These are phyloP conservation scores for Thozetella sp. DNA, from an alignment of 495 filamentous ascomycete genomes.

Conservation along the genomic window DNA sequence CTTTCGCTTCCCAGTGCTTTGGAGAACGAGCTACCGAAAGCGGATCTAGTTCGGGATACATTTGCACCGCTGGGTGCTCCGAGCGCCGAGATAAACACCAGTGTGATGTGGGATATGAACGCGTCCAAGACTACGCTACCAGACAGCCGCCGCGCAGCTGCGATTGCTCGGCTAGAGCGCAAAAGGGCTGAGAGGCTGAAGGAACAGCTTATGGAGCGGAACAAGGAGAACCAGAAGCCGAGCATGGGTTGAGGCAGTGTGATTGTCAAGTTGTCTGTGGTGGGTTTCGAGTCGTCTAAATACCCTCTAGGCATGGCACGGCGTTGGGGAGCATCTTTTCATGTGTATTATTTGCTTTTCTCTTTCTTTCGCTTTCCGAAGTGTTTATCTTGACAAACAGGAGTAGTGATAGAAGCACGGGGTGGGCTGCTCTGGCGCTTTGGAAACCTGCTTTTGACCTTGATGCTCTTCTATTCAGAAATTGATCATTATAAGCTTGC, in stretches of 20 bases:
- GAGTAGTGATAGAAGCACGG: too few species aligned
- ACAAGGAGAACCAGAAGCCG: constrained; percentile 47
- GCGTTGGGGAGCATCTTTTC: neutral
- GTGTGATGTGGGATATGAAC: constrained; percentile 27
- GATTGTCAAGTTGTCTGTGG: neutral
- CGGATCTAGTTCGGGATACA: constrained; percentile 42
- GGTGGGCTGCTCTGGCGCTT: too few species aligned
- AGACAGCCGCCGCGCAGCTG: constrained; percentile 62
- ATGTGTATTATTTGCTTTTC: neutral
- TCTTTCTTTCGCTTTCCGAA: too few species aligned
- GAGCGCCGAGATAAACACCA: constrained; percentile 24
- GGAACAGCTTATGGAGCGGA: constrained; percentile 17
- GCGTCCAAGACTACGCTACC: constrained; percentile 50
- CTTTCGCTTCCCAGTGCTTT: constrained; percentile 5
- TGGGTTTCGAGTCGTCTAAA: too few species aligned
- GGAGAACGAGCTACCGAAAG: constrained; percentile 21
- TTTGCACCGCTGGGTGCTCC: constrained; percentile 35
- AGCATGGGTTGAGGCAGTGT: neutral
- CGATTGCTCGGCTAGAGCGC: constrained; percentile 62
- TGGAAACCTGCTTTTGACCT: too few species aligned
- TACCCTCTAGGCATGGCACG: neutral
- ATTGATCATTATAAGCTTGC: too few species aligned
- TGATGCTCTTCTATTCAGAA: too few species aligned
- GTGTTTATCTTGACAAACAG: neutral
- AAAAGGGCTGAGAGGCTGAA: constrained; percentile 41